phyloP scores from a whole-genome alignment of 257 asterid genomes.

The Ballota nigra region DNA sequence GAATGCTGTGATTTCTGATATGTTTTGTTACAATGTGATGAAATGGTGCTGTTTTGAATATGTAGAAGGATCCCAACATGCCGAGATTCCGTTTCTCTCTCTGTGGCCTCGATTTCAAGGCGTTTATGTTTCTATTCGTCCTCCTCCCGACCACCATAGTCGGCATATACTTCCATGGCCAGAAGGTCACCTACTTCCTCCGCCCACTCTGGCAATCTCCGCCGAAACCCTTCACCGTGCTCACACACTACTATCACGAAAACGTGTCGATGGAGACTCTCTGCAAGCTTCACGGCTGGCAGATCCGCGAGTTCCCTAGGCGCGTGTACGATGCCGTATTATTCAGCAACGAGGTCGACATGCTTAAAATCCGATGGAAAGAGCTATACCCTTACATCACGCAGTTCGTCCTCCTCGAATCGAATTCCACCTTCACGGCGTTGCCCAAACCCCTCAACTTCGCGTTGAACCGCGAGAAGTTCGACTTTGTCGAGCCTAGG shows the following conservation, averaged over 20 bases:
- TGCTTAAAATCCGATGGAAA: slow-evolving; percentile 67
- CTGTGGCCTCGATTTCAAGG: slow-evolving; percentile 45
- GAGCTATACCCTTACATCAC: slow-evolving; percentile 60
- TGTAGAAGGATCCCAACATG: slow-evolving; percentile 39
- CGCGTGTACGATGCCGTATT: slow-evolving; percentile 68
- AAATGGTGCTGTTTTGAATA: background rate
- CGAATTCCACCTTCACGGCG: slow-evolving; percentile 70
- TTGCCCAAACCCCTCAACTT: slow-evolving; percentile 52
- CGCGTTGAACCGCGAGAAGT: slow-evolving; percentile 39
- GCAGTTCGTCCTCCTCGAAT: slow-evolving; percentile 62
- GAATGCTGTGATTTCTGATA: background rate
- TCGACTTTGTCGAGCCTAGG: slow-evolving; percentile 53
- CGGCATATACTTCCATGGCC: slow-evolving; percentile 56
- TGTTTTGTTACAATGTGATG: background rate
- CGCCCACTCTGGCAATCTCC: slow-evolving; percentile 79
- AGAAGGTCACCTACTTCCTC: slow-evolving; percentile 59
- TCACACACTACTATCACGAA: slow-evolving; percentile 59
- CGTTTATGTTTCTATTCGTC: slow-evolving; percentile 38
- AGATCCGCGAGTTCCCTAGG: slow-evolving; percentile 60
- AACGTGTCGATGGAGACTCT: slow-evolving; percentile 60
- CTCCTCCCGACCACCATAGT: slow-evolving; percentile 37
- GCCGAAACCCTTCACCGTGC: slow-evolving; percentile 51
- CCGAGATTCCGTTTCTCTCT: slow-evolving; percentile 42
- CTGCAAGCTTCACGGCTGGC: slow-evolving; percentile 73
- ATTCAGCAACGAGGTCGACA: slow-evolving; percentile 69